Base-by-base conservation (phyloP, 768 basidiomycete species). In the Lentinula aciculospora region DNA sequence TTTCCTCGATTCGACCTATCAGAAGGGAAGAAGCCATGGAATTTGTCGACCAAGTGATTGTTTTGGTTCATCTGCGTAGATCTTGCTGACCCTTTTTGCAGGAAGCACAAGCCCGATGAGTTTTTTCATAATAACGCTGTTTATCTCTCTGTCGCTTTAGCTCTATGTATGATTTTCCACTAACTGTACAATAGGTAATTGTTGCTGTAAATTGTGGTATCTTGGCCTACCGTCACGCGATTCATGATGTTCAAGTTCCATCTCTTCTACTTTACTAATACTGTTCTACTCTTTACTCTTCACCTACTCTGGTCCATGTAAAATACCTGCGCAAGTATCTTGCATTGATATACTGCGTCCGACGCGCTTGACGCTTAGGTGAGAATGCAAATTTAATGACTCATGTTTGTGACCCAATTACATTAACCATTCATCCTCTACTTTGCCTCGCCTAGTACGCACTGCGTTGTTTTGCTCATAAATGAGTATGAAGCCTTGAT, bases 11-110 rank as follows among this genome's bases (percentile, higher is more conserved):
- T 45, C 80, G 87, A 34, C 79, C 83, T 36, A 98, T 98, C 71
- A 89, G 85, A 63, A 81, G 88, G 44, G 94, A 95, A 62, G 90
- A 97, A 64, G 95, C 95, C 3, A 86, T 87, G 80, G 88, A 94
- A 65, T 98, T 98, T 71, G 91, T 98, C 27, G 96, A 98, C 66
- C 88, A 89, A 80, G 88, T 84, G 46, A 13, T 77, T 72, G 3
- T 28, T 34, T 9, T 57, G 21, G 45, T 50, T 28, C 37, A 6
- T 59, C 27, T 8, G n/a, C 13, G 4, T 21, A 7, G 37, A 7
- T 29, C n/a, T 28, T 17, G 28, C 3, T 54, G 17, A 28, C n/a
- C 51, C 12, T 32, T 19, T 10, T n/a, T 54, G 12, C 31, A 65
- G 63, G 65, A 66, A 57, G 65, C 65, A 7, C 63, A 66, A 58